A percentile compares a stretch with the other conserved stretches of the same genome.
Conservation (phyloP, 768 basidiomycete species). For the Tubosaeta sp. region DNA sequence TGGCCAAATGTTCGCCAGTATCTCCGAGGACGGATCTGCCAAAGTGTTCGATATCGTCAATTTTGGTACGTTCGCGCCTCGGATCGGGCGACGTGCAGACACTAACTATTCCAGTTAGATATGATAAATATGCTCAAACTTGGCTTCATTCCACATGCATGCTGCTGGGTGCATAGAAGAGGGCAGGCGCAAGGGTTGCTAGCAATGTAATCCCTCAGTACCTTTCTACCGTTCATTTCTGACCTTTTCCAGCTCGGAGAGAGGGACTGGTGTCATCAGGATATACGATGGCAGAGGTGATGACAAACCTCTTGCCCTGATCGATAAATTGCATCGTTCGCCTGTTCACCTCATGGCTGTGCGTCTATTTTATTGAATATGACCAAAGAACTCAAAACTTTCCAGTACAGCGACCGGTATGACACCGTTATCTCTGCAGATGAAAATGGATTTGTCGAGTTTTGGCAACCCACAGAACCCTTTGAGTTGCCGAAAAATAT, state of each 20-base stretch:
- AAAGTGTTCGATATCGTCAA: constrained; percentile 98
- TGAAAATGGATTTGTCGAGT: constrained; percentile 92
- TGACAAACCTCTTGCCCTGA: constrained; percentile 68
- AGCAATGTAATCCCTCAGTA: constrained; percentile 65
- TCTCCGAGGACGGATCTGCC: constrained; percentile 86
- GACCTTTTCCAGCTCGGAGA: constrained; percentile 63
- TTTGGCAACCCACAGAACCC: constrained; percentile 90
- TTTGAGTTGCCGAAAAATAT: constrained; percentile 80
- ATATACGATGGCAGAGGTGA: constrained; percentile 92
- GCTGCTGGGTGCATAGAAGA: constrained; percentile 91
- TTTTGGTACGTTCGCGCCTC: constrained; percentile 62
- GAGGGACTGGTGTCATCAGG: constrained; percentile 65
- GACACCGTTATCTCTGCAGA: constrained; percentile 94
- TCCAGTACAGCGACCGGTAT: constrained; percentile 84
- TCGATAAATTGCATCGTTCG: constrained; percentile 76
- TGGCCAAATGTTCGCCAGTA: constrained; percentile 86
- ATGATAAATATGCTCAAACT: constrained; percentile 99
- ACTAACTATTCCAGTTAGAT: constrained; percentile 44
- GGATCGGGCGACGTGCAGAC: neutral
- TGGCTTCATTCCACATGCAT: constrained; percentile 78
- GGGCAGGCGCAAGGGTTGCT: constrained; percentile 85
- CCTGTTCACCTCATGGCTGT: constrained; percentile 92
- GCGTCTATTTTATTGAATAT: constrained; percentile 27
- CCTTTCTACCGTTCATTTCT: constrained; percentile 2
- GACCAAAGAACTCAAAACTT: neutral